phyloP scores from a whole-genome alignment of 306 rosid genomes.

The Malus sieversii region DNA sequence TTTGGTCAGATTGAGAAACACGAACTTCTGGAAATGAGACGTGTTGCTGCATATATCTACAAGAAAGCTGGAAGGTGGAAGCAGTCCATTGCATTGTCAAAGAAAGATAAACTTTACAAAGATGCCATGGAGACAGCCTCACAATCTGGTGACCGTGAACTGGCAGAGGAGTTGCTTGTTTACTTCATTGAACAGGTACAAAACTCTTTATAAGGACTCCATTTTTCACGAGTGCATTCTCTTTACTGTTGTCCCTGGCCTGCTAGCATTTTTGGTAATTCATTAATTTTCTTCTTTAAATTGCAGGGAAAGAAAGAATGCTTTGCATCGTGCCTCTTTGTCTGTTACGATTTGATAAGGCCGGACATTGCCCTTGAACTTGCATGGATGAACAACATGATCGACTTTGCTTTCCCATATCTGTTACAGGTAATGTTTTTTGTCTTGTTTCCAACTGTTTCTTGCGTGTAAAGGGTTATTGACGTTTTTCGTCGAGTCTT shows the following conservation, averaged over 20 bases:
- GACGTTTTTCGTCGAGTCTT: background rate
- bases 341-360: constrained; percentile 87
- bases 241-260: background rate
- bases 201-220: background rate
- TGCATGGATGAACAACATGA: constrained; percentile 94
- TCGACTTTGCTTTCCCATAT: constrained; percentile 91
- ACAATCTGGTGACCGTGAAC: constrained; percentile 97
- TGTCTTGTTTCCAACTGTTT: background rate
- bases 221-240: background rate
- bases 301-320: constrained; percentile 99
- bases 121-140: constrained; percentile 99
- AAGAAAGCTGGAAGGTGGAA: constrained; percentile 99
- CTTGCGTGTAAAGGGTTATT: background rate
- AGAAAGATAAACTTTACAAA: constrained; percentile 98
- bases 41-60: constrained; percentile 97
- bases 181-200: constrained; percentile 89
- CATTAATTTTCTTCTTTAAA: background rate
- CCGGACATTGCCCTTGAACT: constrained; percentile 82
- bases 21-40: constrained; percentile 98
- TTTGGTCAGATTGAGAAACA: constrained; percentile 86
- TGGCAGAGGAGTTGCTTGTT: constrained; percentile 93
- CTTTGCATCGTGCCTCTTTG: constrained; percentile 95
- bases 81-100: constrained; percentile 96
- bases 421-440: constrained; percentile 62
- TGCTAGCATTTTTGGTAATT: background rate